Conservation (phyloP, 306 rosid genomes). For the Rosa chinensis region DNA sequence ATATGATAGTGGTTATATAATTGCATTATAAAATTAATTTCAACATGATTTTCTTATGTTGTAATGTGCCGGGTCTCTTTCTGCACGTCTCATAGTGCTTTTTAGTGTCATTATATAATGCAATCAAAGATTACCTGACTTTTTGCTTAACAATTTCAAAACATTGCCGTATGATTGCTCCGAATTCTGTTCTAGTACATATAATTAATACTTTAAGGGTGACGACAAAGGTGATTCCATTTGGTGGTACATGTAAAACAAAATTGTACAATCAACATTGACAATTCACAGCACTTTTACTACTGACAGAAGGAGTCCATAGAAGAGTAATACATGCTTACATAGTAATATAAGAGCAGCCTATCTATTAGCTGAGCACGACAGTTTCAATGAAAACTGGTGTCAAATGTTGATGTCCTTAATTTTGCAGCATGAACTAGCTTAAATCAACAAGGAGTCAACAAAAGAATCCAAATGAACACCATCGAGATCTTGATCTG, state of each 20-base stretch:
- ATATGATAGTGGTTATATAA: too few species aligned
- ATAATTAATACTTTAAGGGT: not conserved
- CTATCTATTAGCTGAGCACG: not conserved
- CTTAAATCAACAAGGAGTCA: constrained; percentile 37
- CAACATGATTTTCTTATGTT: too few species aligned
- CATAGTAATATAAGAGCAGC: too few species aligned
- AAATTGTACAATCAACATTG: not conserved
- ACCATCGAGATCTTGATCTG: constrained; percentile 29
- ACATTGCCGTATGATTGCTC: not conserved
- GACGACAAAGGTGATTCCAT: not conserved
- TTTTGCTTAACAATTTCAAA: too few species aligned
- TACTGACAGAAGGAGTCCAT: too few species aligned
- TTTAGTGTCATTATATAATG: too few species aligned
- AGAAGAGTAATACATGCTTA: too few species aligned
- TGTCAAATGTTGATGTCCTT: not conserved
- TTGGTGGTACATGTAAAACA: not conserved
- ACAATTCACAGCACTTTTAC: not conserved
- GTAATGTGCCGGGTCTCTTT: too few species aligned
- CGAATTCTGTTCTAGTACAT: not conserved
- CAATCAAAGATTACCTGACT: too few species aligned
- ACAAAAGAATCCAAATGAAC: constrained; percentile 40
- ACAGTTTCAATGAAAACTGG: not conserved
- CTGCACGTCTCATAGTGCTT: too few species aligned
- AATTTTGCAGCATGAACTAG: not conserved
- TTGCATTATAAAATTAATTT: too few species aligned